phyloP scores from a whole-genome alignment of 2,329 filamentous ascomycete genomes.

The Rhynchosporium graminicola region DNA sequence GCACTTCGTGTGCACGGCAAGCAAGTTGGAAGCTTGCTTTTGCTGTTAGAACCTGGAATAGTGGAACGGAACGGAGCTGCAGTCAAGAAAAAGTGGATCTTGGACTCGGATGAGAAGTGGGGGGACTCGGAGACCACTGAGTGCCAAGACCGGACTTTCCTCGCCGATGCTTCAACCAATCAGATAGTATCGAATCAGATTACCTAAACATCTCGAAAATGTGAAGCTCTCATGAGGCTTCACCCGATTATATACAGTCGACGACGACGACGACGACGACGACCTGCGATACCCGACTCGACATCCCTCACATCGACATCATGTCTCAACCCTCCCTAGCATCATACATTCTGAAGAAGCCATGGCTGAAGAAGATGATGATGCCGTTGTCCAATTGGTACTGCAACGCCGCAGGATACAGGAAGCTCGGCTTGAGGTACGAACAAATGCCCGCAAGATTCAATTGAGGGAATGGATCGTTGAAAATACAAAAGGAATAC shows the following conservation, averaged over 20 bases:
- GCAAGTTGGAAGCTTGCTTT: not conserved
- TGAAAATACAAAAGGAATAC: conserved; percentile 15
- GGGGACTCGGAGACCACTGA: not conserved
- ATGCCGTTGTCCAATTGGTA: conserved; percentile 88
- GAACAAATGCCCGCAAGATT: conserved; percentile 28
- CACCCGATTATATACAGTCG: not conserved
- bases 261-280: not conserved
- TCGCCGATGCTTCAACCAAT: conserved; percentile 2
- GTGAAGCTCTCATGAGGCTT: conserved; percentile 1
- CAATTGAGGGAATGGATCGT: conserved; percentile 15
- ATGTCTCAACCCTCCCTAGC: conserved; percentile 57
- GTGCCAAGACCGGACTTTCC: conserved; percentile 3
- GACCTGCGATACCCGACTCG: conserved; percentile 14
- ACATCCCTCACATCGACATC: conserved; percentile 28
- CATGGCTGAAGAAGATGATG: conserved; percentile 80
- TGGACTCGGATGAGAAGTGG: not conserved
- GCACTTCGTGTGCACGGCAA: not conserved
- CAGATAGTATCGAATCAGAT: not conserved
- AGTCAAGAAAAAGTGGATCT: not conserved
- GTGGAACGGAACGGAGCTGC: not conserved
- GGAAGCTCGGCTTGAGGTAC: conserved; percentile 88
- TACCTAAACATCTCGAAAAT: conserved; percentile 13
- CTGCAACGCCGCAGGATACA: conserved; percentile 84
- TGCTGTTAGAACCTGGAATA: not conserved
- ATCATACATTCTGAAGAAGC: conserved; percentile 77